phyloP scores from a whole-genome alignment of 768 basidiomycete genomes.

The Macrolepiota dolichaula region DNA sequence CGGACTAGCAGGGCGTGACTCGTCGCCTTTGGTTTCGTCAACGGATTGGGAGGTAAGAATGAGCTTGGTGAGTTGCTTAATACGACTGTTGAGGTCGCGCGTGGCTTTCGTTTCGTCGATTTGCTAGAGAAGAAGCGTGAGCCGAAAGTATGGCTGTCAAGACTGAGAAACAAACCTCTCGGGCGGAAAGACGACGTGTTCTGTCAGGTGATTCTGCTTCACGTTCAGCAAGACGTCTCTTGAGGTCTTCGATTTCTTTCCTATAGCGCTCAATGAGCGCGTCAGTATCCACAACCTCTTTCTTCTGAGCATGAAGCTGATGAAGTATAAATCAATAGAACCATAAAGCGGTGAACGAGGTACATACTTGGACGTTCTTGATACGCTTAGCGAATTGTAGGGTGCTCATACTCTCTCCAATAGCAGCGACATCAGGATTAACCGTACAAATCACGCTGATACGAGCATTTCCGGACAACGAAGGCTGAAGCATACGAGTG shows the following conservation, averaged over 20 bases:
- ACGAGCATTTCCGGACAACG: constrained; percentile 90
- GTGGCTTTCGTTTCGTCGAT: constrained; percentile 82
- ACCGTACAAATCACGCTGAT: constrained; percentile 97
- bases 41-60: constrained; percentile 86
- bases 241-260: constrained; percentile 91
- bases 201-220: constrained; percentile 59
- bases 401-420: constrained; percentile 85
- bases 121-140: constrained; percentile 44
- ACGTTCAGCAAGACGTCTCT: constrained; percentile 63
- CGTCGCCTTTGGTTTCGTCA: constrained; percentile 62
- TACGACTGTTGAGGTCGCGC: constrained; percentile 76
- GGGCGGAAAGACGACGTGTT: constrained; percentile 46
- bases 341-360: not conserved
- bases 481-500: constrained; percentile 91
- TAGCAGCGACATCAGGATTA: constrained; percentile 77
- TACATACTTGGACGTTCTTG: constrained; percentile 76
- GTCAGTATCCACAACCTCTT: constrained; percentile 90
- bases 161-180: constrained; percentile 34
- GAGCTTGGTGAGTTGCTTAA: constrained; percentile 79
- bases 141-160: not conserved
- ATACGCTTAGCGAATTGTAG: constrained; percentile 89
- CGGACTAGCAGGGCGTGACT: constrained; percentile 78
- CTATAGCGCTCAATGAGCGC: constrained; percentile 92
- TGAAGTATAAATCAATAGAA: not conserved
- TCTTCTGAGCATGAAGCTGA: constrained; percentile 83